Evolutionary conservation across 2,329 filamentous ascomycete genomes (phyloP), one percentile per base, ranked within the genome.

Genomic region (Alternaria angustiovoidea): DNA sequence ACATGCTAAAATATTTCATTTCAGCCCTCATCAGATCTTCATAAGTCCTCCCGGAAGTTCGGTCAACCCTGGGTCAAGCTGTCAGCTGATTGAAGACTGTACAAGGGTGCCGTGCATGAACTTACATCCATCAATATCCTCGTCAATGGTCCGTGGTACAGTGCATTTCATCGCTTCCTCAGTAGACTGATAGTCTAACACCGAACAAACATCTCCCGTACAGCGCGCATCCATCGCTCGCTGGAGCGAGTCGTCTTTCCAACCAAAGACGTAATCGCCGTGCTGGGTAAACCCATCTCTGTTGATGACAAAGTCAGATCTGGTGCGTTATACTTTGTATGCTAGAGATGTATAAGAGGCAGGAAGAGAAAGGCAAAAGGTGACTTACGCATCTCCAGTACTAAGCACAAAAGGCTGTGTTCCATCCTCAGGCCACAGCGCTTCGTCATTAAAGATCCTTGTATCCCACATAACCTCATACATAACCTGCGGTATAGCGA

Each of bases 381-480:
- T 4, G 7, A 48, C 70, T 69, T 34, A 74, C 71, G 54, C 38
- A 32, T 74, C 72, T 9, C 72, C 72, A 39, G 67, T 71, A 54
- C 71, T 73, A 56, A 63, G 72, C 6, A 71, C 68, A 42, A 72
- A 72, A 1, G 70, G 70, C 57, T 72, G 68, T 12, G 61, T 62
- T 16, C 69, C 69, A 60, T 71, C 64, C 30, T 51, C 57, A 2
- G 69, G 69, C 67, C 69, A 71, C 18, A 69, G 16, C 0, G 3
- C 47, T 44, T 44, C 61, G 12, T 70, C 62, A 22, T 68, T 71
- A 47, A 73, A 73, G 5, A 12, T n/a, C 54, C 30, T 62, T 44
- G 70, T 68, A 51, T 74, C 68, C 70, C 70, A 74, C 59, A 72
- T 64, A 51, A 74, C 70, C 54, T 74, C 71, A 49, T 72, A 74